A percentile compares a stretch with the other conserved stretches of the same genome.
Evolutionary conservation across 805 yeast species (phyloP).

Genomic region (Blastobotrys attinorum): DNA sequence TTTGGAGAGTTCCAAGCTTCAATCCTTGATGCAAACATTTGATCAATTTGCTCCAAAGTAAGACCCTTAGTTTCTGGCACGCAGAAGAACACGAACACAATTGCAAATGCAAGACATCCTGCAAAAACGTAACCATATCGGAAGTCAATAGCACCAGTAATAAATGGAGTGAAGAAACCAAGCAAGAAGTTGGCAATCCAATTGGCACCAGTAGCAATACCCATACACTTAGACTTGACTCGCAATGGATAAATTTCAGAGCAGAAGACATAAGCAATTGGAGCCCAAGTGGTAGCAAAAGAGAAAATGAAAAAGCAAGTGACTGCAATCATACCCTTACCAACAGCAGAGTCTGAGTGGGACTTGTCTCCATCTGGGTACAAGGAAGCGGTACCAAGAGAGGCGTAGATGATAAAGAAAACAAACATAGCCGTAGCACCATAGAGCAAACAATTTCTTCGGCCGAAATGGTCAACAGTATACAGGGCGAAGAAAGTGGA

Average conservation of each 20-base stretch:
- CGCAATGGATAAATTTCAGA: constrained; percentile 55
- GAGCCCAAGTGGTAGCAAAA: constrained; percentile 54
- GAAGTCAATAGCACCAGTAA: constrained; percentile 54
- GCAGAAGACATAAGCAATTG: constrained; percentile 62
- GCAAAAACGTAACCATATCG: constrained; percentile 56
- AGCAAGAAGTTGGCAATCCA: constrained; percentile 44
- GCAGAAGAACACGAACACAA: constrained; percentile 64
- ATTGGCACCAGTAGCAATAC: constrained; percentile 42
- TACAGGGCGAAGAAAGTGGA: constrained; percentile 43
- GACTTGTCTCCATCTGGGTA: constrained; percentile 29
- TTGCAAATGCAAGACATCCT: constrained; percentile 50
- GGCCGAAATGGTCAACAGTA: constrained; percentile 44
- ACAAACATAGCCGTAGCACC: constrained; percentile 44
- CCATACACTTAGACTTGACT: constrained; percentile 58
- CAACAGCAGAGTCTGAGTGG: constrained; percentile 32
- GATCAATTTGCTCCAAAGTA: constrained; percentile 65
- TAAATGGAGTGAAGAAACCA: constrained; percentile 61
- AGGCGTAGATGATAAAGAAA: constrained; percentile 45
- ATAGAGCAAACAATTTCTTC: constrained; percentile 38
- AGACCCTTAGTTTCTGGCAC: constrained; percentile 77
- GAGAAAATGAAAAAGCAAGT: constrained; percentile 44
- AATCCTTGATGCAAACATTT: constrained; percentile 15
- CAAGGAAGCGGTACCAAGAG: constrained; percentile 36
- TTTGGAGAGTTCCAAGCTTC: constrained; percentile 9
- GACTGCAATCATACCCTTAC: constrained; percentile 46